Evolutionary conservation across 2,329 filamentous ascomycete genomes (phyloP).

Genomic region (Colletotrichum viniferum): DNA sequence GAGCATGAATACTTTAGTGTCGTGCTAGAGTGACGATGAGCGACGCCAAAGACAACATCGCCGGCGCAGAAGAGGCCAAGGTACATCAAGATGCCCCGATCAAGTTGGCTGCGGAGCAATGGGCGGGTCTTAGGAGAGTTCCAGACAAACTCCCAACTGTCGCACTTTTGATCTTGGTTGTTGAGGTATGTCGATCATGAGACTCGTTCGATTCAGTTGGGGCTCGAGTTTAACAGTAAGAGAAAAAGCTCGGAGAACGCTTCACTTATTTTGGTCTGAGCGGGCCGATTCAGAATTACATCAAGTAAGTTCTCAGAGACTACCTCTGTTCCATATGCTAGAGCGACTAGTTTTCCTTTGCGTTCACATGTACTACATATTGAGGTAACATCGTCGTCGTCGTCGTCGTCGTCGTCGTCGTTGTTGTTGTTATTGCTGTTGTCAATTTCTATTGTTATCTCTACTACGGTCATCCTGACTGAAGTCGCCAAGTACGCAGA

Average conservation of each 20-base stretch:
- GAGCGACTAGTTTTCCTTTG: neutral
- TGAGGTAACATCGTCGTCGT: neutral
- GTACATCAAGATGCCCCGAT: neutral
- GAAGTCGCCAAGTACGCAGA: fast-evolving
- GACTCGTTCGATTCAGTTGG: neutral
- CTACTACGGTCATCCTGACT: neutral
- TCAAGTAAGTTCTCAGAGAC: constrained; percentile 24
- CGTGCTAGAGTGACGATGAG: neutral
- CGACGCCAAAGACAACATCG: constrained; percentile 14
- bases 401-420: neutral
- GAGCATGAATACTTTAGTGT: neutral
- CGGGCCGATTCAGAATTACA: constrained; percentile 35
- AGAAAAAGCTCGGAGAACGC: constrained; percentile 30
- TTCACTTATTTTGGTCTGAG: constrained; percentile 35
- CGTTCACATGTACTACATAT: neutral
- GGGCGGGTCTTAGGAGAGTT: constrained; percentile 25
- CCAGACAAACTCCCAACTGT: constrained; percentile 31
- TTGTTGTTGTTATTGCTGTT: neutral
- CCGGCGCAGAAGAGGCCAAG: neutral
- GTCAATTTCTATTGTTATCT: neutral
- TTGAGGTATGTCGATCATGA: constrained; percentile 22
- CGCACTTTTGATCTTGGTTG: constrained; percentile 29
- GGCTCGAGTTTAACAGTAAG: neutral
- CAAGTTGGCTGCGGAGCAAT: neutral
- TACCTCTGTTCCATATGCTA: neutral